These are phyloP conservation scores for Hypomontagnella monticulosa DNA, from an alignment of 495 filamentous ascomycete genomes.

Conservation along the genomic window DNA sequence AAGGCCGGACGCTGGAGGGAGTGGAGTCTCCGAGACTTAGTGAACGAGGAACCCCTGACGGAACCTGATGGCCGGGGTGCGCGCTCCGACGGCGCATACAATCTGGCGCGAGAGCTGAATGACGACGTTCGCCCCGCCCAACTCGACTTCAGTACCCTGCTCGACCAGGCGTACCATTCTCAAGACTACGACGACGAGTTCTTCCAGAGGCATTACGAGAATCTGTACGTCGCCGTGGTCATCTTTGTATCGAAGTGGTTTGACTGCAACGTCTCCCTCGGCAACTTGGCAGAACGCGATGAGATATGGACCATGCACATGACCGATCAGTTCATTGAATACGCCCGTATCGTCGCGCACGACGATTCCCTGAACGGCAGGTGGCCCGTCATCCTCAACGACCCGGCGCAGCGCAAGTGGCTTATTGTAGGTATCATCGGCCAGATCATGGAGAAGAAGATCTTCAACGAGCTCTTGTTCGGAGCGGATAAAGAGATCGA, in stretches of 20 bases:
- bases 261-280: conserved; percentile 12
- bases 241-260: conserved; percentile 37
- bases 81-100: neutral
- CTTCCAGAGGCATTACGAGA: conserved; percentile 25
- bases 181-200: conserved; percentile 41
- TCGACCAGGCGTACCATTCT: conserved; percentile 21
- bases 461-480: conserved; percentile 58
- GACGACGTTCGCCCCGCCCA: conserved; percentile 33
- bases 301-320: conserved; percentile 32
- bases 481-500: conserved; percentile 45
- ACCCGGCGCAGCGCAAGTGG: conserved; percentile 47
- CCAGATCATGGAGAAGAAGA: conserved; percentile 52
- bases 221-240: conserved; percentile 28
- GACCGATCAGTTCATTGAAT: conserved; percentile 48
- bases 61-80: neutral
- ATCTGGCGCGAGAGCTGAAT: neutral
- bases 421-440: conserved; percentile 54
- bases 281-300: neutral
- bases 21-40: conserved; percentile 24
- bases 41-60: neutral
- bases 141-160: conserved; percentile 31
- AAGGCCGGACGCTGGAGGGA: conserved; percentile 26
- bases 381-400: conserved; percentile 54
- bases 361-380: conserved; percentile 50
- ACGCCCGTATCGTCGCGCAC: conserved; percentile 46